These are phyloP conservation scores for Rosa chinensis DNA, from an alignment of 306 rosid species.

Conservation along the genomic window DNA sequence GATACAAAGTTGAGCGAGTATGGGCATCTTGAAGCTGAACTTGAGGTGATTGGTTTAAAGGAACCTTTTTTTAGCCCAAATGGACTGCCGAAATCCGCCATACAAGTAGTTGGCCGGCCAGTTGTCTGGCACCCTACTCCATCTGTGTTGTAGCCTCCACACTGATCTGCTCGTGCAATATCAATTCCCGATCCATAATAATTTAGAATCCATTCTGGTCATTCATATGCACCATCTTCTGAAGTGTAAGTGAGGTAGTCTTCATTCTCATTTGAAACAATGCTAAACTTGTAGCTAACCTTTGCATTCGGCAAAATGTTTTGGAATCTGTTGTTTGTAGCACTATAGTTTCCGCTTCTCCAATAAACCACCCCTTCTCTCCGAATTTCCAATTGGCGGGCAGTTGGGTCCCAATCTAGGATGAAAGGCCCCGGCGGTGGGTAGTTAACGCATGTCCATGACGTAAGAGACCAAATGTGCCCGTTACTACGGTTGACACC, in stretches of 20 bases:
- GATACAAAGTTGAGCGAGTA: no score
- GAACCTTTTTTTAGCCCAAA: no score
- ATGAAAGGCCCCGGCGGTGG: not conserved
- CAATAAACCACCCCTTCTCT: not conserved
- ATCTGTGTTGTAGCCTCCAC: not conserved
- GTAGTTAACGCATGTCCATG: conserved; percentile 7
- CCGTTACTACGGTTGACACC: conserved; percentile 40
- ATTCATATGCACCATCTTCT: not conserved
- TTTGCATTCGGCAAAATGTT: not conserved
- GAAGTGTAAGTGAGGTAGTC: not conserved
- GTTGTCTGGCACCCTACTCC: no score
- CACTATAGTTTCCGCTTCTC: not conserved
- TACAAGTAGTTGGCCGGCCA: no score
- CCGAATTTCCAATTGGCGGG: not conserved
- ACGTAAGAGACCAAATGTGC: conserved; percentile 32
- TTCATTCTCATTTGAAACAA: conserved; percentile 10
- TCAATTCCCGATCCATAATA: not conserved
- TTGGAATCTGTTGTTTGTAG: not conserved
- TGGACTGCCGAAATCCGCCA: no score
- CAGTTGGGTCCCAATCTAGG: not conserved
- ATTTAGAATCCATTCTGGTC: not conserved
- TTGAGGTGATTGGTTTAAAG: no score
- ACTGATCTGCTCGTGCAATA: conserved; percentile 10
- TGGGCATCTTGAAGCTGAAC: no score
- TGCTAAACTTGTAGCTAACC: not conserved